These are phyloP conservation scores for Neopestalotiopsis sp. DNA, from an alignment of 2,329 filamentous ascomycete genomes.

Conservation along the genomic window DNA sequence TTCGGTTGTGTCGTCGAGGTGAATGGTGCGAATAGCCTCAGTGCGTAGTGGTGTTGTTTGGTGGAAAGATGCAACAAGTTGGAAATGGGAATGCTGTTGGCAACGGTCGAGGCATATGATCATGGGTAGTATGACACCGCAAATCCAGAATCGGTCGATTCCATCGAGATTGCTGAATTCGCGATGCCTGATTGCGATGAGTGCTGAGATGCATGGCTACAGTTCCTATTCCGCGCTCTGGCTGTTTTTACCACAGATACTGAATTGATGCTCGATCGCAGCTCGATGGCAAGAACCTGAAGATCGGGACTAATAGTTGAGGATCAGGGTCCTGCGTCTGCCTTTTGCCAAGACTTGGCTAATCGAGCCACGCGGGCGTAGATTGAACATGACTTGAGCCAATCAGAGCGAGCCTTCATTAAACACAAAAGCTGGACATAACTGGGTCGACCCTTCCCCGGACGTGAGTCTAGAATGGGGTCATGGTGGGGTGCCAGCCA, in stretches of 20 bases:
- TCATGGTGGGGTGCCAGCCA: background rate
- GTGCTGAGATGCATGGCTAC: background rate
- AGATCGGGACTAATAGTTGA: constrained; percentile 1
- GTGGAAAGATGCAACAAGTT: background rate
- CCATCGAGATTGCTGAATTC: constrained; percentile 18
- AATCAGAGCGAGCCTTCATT: background rate
- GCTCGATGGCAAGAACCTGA: background rate
- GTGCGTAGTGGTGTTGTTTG: background rate
- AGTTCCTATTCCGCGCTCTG: background rate
- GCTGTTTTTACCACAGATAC: background rate
- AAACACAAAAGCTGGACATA: background rate
- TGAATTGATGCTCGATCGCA: constrained; percentile 5
- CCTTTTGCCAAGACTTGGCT: background rate
- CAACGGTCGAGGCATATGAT: background rate
- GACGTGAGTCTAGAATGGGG: background rate
- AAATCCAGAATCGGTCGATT: constrained; percentile 17
- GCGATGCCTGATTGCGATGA: constrained; percentile 4
- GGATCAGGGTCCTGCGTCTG: constrained; percentile 9
- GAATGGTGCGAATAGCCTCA: constrained; percentile 12
- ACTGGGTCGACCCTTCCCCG: no score
- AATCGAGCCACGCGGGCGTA: background rate
- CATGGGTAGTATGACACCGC: background rate
- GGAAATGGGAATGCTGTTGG: background rate
- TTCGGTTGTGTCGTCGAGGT: background rate
- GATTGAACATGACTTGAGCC: background rate